These are phyloP conservation scores for Spathaspora boniae DNA, from an alignment of 805 yeast species.

Conservation along the genomic window DNA sequence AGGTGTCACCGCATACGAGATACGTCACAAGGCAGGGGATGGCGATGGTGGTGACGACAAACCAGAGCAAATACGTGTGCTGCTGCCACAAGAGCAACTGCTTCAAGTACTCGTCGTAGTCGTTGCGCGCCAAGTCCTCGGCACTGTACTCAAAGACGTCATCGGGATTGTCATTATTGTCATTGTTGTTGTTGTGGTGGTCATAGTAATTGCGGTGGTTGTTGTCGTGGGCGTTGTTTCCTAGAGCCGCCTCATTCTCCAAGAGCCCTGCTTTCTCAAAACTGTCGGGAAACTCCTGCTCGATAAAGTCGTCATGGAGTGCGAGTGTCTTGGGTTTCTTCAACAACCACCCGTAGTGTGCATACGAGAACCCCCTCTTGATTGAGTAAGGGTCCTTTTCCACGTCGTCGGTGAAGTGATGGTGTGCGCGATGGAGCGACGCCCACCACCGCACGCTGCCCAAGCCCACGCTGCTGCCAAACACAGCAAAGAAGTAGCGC, in stretches of 20 bases:
- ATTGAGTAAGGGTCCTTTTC: slow-evolving; percentile 86
- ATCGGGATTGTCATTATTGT: slow-evolving; percentile 20
- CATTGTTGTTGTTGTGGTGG: slow-evolving; percentile 3
- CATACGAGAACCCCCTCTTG: slow-evolving; percentile 73
- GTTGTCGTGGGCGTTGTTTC: slow-evolving; percentile 2
- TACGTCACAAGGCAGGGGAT: slow-evolving; percentile 27
- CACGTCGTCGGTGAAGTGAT: slow-evolving; percentile 75
- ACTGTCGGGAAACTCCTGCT: slow-evolving; percentile 30
- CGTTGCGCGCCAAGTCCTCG: slow-evolving; percentile 9
- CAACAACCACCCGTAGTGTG: slow-evolving; percentile 88
- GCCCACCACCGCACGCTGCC: slow-evolving; percentile 82
- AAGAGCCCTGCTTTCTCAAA: slow-evolving; percentile 6
- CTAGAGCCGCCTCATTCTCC: slow-evolving; percentile 14
- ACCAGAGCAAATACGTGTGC: slow-evolving; percentile 21
- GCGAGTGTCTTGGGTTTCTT: slow-evolving; percentile 47
- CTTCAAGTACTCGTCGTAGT: slow-evolving; percentile 16
- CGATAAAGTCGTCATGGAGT: slow-evolving; percentile 32
- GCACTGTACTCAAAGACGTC: slow-evolving; percentile 19
- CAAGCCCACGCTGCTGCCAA: slow-evolving; percentile 71
- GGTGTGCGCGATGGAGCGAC: slow-evolving; percentile 83
- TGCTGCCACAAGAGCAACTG: slow-evolving; percentile 36
- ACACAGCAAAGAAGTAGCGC: slow-evolving; percentile 48
- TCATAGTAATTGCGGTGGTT: slow-evolving; percentile 2
- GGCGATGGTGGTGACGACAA: slow-evolving; percentile 26
- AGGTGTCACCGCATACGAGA: slow-evolving; percentile 26